Conservation (phyloP, 371 early-diverging fungal genomes). For the Mucor mucedo region DNA sequence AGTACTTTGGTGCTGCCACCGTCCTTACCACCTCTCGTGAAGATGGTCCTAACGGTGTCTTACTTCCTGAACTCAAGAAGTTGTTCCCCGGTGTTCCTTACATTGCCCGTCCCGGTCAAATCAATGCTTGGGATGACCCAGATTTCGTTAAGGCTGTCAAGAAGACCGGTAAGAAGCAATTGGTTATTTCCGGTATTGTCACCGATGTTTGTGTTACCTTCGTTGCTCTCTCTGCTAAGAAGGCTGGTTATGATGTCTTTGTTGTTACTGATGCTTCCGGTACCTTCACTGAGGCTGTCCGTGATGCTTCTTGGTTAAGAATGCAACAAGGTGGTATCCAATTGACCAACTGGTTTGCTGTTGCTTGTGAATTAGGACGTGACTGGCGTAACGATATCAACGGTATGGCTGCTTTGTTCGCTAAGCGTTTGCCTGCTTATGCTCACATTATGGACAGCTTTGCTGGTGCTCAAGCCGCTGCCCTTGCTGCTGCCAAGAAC, state of each 20-base stretch:
- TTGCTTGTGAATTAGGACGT: slow-evolving; percentile 37
- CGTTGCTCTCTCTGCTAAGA: slow-evolving; percentile 37
- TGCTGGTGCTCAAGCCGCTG: slow-evolving; percentile 27
- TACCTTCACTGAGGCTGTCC: slow-evolving; percentile 27
- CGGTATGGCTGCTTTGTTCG: slow-evolving; percentile 35
- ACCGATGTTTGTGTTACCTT: slow-evolving; percentile 42
- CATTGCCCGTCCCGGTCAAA: slow-evolving; percentile 37
- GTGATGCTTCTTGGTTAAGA: slow-evolving; percentile 37
- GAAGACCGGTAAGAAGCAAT: slow-evolving; percentile 38
- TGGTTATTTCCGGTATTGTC: slow-evolving; percentile 39
- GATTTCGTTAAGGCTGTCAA: slow-evolving; percentile 32
- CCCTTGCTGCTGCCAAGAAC: background rate
- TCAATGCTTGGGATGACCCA: slow-evolving; percentile 38
- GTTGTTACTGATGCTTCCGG: slow-evolving; percentile 38
- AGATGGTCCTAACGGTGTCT: slow-evolving; percentile 35
- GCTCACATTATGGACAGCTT: slow-evolving; percentile 34
- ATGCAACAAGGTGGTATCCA: slow-evolving; percentile 35
- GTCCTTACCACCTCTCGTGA: slow-evolving; percentile 36
- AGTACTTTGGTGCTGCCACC: slow-evolving; percentile 28
- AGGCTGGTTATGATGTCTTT: slow-evolving; percentile 39
- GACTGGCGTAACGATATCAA: slow-evolving; percentile 31
- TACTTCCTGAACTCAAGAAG: slow-evolving; percentile 27
- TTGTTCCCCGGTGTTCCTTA: slow-evolving; percentile 34
- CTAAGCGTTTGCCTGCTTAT: slow-evolving; percentile 34
- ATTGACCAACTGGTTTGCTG: slow-evolving; percentile 31